phyloP scores from a whole-genome alignment of 2,329 filamentous ascomycete genomes.

The Fonsecaea monophora region DNA sequence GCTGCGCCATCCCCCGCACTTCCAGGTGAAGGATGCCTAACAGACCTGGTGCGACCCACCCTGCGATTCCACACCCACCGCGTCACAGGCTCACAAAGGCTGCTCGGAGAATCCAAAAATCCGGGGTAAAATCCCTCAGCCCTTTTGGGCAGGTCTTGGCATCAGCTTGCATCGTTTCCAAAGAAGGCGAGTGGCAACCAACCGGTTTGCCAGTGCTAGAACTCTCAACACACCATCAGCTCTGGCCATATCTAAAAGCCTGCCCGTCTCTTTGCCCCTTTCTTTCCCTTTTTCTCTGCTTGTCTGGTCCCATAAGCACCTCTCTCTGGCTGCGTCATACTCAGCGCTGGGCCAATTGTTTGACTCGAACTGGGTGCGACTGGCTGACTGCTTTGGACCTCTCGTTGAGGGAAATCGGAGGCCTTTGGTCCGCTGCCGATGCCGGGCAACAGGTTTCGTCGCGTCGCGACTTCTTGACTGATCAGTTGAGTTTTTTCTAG shows the following conservation, averaged over 20 bases:
- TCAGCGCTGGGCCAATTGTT: constrained; percentile 24
- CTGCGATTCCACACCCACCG: not conserved
- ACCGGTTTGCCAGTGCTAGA: no score
- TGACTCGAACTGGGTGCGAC: constrained; percentile 27
- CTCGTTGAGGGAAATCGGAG: constrained; percentile 22
- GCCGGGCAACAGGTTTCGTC: constrained; percentile 28
- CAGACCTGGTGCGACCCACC: not conserved
- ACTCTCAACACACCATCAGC: not conserved
- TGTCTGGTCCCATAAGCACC: constrained; percentile 35
- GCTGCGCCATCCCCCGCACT: constrained; percentile 31
- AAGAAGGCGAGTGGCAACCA: not conserved
- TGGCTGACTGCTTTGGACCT: constrained; percentile 35
- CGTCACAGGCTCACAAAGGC: constrained; percentile 3
- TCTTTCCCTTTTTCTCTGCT: constrained; percentile 24
- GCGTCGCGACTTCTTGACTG: constrained; percentile 26
- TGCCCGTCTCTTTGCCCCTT: constrained; percentile 27
- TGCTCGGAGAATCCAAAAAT: constrained; percentile 35
- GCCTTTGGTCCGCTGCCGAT: constrained; percentile 12
- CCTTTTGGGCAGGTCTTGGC: not conserved
- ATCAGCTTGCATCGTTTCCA: constrained; percentile 13
- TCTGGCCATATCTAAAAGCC: constrained; percentile 31
- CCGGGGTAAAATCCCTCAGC: constrained; percentile 30
- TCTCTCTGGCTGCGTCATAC: constrained; percentile 37
- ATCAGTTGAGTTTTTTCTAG: constrained; percentile 26
- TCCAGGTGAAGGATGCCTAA: constrained; percentile 8